phyloP scores from a whole-genome alignment of 768 basidiomycete species.

The Hemileccinum rubropunctum region DNA sequence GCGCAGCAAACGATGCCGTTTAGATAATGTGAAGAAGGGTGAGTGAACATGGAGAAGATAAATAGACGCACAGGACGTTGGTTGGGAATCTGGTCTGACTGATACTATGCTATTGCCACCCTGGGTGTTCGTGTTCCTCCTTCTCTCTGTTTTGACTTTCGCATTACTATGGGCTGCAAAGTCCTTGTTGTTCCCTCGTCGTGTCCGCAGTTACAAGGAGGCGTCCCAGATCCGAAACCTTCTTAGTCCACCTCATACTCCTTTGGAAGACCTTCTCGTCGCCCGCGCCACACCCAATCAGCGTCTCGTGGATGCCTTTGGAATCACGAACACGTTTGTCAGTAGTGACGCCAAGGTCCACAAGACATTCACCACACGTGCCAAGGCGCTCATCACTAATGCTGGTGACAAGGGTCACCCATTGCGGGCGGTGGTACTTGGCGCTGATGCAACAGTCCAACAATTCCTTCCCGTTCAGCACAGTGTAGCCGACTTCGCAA shows the following conservation, averaged over 20 bases:
- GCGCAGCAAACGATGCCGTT: not conserved
- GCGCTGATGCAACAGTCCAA: slow-evolving; percentile 11
- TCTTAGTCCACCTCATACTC: slow-evolving; percentile 11
- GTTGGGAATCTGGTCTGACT: not conserved
- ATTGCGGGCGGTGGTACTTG: slow-evolving; percentile 15
- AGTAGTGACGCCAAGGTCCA: slow-evolving; percentile 33
- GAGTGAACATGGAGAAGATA: not conserved
- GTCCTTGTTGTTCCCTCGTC: not conserved
- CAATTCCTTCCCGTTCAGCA: slow-evolving; percentile 12
- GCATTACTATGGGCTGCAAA: slow-evolving; percentile 2
- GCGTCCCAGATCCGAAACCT: slow-evolving; percentile 5
- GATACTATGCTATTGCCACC: not conserved
- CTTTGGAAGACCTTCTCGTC: slow-evolving; percentile 14
- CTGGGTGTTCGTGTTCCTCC: not conserved
- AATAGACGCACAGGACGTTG: not conserved
- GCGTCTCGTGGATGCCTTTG: slow-evolving; percentile 27
- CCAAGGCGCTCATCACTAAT: slow-evolving; percentile 20
- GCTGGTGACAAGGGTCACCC: slow-evolving; percentile 1
- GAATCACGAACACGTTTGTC: slow-evolving; percentile 52
- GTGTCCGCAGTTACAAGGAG: slow-evolving; percentile 8
- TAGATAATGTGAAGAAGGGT: not conserved
- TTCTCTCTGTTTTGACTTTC: not conserved
- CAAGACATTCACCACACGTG: slow-evolving; percentile 19
- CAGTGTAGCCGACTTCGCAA: slow-evolving; percentile 29
- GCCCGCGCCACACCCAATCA: slow-evolving; percentile 21